Evolutionary conservation across 768 basidiomycete genomes (phyloP).

Genomic region (Lactarius evosmus): DNA sequence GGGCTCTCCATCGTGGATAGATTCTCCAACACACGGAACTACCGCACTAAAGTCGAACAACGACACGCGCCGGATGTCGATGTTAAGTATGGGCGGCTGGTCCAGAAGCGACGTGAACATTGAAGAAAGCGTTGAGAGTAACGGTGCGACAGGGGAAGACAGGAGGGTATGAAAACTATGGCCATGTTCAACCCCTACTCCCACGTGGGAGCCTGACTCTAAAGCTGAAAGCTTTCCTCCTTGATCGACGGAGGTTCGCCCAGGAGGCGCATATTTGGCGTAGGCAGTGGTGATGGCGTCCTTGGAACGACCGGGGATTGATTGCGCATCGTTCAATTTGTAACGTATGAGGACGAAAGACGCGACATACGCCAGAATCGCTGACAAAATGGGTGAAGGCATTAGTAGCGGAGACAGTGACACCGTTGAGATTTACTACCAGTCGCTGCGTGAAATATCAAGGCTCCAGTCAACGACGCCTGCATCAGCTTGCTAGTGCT

Average conservation of each 20-base stretch:
- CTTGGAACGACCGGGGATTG: background rate
- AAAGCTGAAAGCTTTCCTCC: slow-evolving; percentile 7
- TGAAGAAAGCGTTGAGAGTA: slow-evolving; percentile 4
- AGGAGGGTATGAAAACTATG: background rate
- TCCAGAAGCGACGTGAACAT: slow-evolving; percentile 8
- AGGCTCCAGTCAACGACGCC: slow-evolving; percentile 14
- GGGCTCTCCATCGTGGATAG: background rate
- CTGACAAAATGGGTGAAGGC: background rate
- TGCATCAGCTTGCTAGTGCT: slow-evolving; percentile 12
- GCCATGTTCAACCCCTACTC: background rate
- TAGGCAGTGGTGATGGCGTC: background rate
- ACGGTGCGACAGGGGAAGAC: background rate
- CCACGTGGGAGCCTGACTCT: slow-evolving; percentile 11
- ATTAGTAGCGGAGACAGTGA: background rate
- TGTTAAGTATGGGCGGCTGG: slow-evolving; percentile 18
- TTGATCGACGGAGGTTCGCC: background rate
- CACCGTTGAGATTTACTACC: slow-evolving; percentile 4
- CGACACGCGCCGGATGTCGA: slow-evolving; percentile 18
- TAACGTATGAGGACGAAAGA: slow-evolving; percentile 25
- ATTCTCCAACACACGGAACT: background rate
- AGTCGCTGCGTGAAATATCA: slow-evolving; percentile 24
- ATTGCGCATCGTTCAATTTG: slow-evolving; percentile 11
- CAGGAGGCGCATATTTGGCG: slow-evolving; percentile 3
- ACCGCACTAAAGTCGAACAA: background rate
- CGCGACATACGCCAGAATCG: slow-evolving; percentile 23